Percentiles rank a stretch among this genome's conserved stretches.
Evolutionary conservation across 768 basidiomycete genomes (phyloP).

Genomic region (Collybiopsis luxurians): DNA sequence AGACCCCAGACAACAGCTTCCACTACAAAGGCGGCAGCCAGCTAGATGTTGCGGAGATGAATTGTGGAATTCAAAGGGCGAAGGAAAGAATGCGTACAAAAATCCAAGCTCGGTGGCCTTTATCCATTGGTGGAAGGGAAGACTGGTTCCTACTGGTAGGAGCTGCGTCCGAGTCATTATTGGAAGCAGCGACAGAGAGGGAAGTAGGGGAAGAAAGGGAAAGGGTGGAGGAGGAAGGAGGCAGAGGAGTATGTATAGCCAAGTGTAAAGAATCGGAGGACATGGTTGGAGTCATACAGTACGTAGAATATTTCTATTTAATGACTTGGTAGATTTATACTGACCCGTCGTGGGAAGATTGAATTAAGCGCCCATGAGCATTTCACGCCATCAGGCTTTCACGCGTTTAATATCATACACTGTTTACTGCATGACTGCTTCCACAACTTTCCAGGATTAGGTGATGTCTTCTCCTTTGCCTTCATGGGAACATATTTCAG

Average conservation of each 20-base stretch:
- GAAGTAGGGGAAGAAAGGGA: neutral
- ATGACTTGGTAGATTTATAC: too few species aligned
- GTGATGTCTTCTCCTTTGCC: neutral
- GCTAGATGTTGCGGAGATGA: conserved; percentile 10
- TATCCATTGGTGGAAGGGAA: conserved; percentile 19
- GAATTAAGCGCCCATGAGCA: too few species aligned
- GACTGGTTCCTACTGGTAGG: conserved; percentile 9
- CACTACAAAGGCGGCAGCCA: conserved; percentile 23
- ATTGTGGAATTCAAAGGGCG: neutral
- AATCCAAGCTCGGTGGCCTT: conserved; percentile 23
- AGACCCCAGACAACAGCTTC: conserved; percentile 28
- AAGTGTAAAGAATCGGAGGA: too few species aligned
- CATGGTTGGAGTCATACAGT: too few species aligned
- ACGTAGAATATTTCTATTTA: too few species aligned
- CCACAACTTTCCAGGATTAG: too few species aligned
- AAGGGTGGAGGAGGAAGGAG: neutral
- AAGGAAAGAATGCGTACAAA: conserved; percentile 16
- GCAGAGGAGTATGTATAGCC: neutral
- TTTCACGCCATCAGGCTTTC: too few species aligned
- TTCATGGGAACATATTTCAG: neutral
- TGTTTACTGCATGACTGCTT: too few species aligned
- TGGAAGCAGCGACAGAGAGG: neutral
- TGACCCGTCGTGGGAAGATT: too few species aligned
- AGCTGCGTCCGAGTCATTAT: neutral
- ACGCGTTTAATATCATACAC: too few species aligned